Evolutionary conservation across 2,329 filamentous ascomycete species (phyloP).

Genomic region (Alternaria triticina): DNA sequence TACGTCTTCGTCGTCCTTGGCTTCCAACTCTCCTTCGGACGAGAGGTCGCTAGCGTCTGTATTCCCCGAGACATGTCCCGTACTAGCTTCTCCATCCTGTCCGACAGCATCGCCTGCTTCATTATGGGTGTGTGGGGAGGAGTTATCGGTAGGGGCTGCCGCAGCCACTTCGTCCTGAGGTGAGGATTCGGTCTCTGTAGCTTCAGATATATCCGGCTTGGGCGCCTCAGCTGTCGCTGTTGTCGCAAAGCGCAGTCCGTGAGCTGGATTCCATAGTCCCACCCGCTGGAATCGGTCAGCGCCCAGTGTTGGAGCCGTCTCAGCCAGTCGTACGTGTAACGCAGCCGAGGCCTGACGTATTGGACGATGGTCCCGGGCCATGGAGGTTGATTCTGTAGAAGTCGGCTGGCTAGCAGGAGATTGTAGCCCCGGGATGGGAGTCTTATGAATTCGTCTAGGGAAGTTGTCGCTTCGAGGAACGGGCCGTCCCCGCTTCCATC

Average conservation of each 20-base stretch:
- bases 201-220: neutral
- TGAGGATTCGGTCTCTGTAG: neutral
- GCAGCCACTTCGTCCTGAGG: neutral
- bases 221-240: neutral
- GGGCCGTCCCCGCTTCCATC: constrained; percentile 30
- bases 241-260: constrained; percentile 17
- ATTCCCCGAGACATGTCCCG: neutral
- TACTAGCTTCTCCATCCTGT: neutral
- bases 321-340: neutral
- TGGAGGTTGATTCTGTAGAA: neutral
- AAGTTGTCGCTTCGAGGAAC: constrained; percentile 14
- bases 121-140: neutral
- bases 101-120: neutral
- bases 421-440: neutral
- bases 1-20: constrained; percentile 10
- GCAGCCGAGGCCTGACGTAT: neutral
- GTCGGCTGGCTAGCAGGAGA: neutral
- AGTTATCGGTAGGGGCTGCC: neutral
- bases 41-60: neutral
- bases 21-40: neutral
- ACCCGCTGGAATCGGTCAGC: constrained; percentile 2
- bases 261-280: constrained; percentile 8
- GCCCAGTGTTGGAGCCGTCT: neutral
- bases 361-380: neutral
- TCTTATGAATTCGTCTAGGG: neutral